Evolutionary conservation across 2,329 filamentous ascomycete genomes (phyloP), one percentile per base, ranked within the genome.

Genomic region (Tympanopsis confertula): DNA sequence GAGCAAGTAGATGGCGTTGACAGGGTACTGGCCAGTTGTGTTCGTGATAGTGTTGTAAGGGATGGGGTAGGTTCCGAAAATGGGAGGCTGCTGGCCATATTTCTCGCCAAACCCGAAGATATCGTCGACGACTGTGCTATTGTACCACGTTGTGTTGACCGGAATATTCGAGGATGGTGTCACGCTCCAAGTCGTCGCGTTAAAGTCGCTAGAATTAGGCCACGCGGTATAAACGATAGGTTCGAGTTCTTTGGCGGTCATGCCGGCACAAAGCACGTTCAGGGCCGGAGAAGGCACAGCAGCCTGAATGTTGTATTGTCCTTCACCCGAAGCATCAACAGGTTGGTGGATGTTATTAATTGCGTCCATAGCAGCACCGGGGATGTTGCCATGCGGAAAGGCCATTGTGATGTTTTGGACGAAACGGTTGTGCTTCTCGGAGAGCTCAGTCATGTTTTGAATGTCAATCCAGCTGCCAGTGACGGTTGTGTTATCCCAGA

Each of bases 331-430:
- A 10, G 78, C 60, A 15, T 78, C 72, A 5, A 67, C 63, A 0
- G 85, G 84, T 47, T 89, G 84, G 5, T 84, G 56, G 20, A 91
- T 84, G 0, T 59, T 53, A 47, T 89, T 89, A 5, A 58, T 52
- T 0, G 65, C 56, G 45, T 80, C 63, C 5, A 63, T 69, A 0
- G 80, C 77, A 1, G 84, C 83, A 12, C 63, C 56, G 22, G 82
- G 75, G 0, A 91, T 67, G 0, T 79, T 62, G 32, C 62, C 75
- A 47, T 91, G 85, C 0, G 85, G 85, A 69, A 88, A 80, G 0
- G 82, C 82, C 45, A 88, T 65, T 0, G 80, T 83, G 19, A 86
- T 74, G 44, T 88, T 87, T 51, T 87, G 84, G 47, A 89, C 62
- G 26, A 82, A 65, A 19, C 82, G 66, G 0, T 62, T 57, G 38